These are phyloP conservation scores for Sphaerulina vaccinii DNA, from an alignment of 2,329 filamentous ascomycete species.

Conservation along the genomic window DNA sequence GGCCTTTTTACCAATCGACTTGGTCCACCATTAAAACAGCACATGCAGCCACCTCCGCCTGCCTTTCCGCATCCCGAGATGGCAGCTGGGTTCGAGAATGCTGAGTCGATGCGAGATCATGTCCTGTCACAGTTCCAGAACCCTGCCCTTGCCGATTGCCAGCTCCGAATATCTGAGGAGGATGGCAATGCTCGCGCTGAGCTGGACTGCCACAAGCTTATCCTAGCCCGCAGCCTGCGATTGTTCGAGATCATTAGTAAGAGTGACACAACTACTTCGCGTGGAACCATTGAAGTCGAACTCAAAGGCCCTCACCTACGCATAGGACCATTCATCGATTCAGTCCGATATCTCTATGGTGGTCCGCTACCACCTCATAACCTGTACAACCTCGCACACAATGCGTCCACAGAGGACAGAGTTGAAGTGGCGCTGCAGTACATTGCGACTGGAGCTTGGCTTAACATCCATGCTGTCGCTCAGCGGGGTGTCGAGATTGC, in stretches of 20 bases:
- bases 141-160: constrained; percentile 34
- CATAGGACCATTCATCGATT: constrained; percentile 30
- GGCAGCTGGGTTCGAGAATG: constrained; percentile 29
- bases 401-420: constrained; percentile 22
- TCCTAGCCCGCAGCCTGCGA: constrained; percentile 34
- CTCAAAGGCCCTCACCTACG: constrained; percentile 28
- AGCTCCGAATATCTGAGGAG: constrained; percentile 32
- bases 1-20: constrained; percentile 11
- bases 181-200: constrained; percentile 17
- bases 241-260: constrained; percentile 29
- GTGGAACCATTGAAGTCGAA: constrained; percentile 22
- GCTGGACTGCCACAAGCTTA: constrained; percentile 34
- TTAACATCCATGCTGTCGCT: constrained; percentile 56
- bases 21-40: constrained; percentile 20
- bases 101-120: constrained; percentile 34
- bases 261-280: constrained; percentile 17
- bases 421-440: constrained; percentile 56
- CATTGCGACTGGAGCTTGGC: constrained; percentile 60
- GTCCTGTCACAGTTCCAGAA: constrained; percentile 31
- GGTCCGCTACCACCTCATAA: constrained; percentile 31
- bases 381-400: constrained; percentile 15
- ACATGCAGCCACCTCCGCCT: constrained; percentile 19
- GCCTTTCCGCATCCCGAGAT: constrained; percentile 26
- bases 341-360: constrained; percentile 36
- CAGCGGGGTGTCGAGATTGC: constrained; percentile 61